Evolutionary conservation across 768 basidiomycete genomes (phyloP).

Genomic region (Cyathus striatus): DNA sequence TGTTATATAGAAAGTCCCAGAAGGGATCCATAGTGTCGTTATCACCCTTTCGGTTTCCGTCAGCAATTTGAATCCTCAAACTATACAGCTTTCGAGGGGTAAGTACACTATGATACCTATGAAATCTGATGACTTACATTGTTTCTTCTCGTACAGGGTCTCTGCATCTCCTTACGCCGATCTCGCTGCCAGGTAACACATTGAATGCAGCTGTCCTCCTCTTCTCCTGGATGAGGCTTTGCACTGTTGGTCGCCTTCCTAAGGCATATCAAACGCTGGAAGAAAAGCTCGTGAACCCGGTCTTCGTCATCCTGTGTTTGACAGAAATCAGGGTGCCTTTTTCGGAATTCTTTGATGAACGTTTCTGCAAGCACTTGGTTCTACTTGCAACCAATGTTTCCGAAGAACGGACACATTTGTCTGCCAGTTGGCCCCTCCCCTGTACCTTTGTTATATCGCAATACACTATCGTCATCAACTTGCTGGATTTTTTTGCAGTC

Average conservation of each 20-base stretch:
- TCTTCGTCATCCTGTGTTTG: background rate
- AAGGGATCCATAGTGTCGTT: background rate
- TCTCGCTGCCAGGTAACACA: background rate
- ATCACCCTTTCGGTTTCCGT: background rate
- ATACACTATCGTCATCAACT: too few species aligned
- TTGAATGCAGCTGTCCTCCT: background rate
- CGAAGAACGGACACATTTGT: too few species aligned
- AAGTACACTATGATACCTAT: background rate
- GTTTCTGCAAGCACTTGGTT: background rate
- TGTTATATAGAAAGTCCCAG: slow-evolving; percentile 4
- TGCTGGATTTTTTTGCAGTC: too few species aligned
- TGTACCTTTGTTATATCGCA: too few species aligned
- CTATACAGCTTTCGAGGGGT: background rate
- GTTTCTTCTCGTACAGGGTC: background rate
- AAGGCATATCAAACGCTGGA: background rate
- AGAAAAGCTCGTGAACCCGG: background rate
- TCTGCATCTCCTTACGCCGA: background rate
- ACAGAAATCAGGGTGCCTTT: background rate
- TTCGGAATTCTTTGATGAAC: background rate
- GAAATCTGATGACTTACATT: background rate
- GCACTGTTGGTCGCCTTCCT: background rate
- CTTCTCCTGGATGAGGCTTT: background rate
- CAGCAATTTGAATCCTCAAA: background rate
- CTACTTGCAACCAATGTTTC: too few species aligned
- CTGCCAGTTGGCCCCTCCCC: too few species aligned